Evolutionary conservation across 2,329 filamentous ascomycete species (phyloP).

Genomic region (Keithomyces neogunnii): DNA sequence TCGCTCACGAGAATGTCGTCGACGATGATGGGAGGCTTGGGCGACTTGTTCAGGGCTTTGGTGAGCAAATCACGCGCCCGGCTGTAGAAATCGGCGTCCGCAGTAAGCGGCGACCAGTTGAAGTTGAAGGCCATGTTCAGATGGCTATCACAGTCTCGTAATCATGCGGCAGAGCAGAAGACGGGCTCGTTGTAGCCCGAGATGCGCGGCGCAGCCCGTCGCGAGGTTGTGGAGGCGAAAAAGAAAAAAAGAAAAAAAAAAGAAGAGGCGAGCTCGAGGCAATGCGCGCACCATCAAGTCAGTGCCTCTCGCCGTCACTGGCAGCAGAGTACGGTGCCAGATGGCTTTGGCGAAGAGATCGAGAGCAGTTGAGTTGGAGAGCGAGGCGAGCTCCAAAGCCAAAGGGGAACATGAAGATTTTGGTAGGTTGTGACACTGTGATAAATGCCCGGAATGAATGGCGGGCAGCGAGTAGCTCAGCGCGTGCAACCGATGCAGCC

Average conservation of each 20-base stretch:
- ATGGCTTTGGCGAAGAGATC: background rate
- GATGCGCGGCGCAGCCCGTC: constrained; percentile 6
- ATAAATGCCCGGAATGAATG: too few relatives aligned
- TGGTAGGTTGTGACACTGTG: too few relatives aligned
- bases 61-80: constrained; percentile 92
- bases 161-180: constrained; percentile 22
- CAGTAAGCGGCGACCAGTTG: constrained; percentile 99
- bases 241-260: background rate
- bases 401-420: too few relatives aligned
- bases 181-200: constrained; percentile 9
- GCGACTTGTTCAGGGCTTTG: constrained; percentile 91
- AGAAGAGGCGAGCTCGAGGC: background rate
- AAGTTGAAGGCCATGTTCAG: constrained; percentile 97
- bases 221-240: background rate
- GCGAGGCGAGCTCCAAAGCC: background rate
- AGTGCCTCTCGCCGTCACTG: too few relatives aligned
- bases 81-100: constrained; percentile 83
- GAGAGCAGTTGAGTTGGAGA: background rate
- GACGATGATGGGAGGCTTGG: constrained; percentile 97
- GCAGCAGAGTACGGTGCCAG: too few relatives aligned
- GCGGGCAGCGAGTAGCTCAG: too few relatives aligned
- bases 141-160: constrained; percentile 30
- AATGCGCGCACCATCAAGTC: background rate
- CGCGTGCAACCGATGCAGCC: too few relatives aligned
- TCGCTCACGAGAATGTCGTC: constrained; percentile 98